Conservation (phyloP, 2,329 filamentous ascomycete genomes). For the Cladosporium sp. region DNA sequence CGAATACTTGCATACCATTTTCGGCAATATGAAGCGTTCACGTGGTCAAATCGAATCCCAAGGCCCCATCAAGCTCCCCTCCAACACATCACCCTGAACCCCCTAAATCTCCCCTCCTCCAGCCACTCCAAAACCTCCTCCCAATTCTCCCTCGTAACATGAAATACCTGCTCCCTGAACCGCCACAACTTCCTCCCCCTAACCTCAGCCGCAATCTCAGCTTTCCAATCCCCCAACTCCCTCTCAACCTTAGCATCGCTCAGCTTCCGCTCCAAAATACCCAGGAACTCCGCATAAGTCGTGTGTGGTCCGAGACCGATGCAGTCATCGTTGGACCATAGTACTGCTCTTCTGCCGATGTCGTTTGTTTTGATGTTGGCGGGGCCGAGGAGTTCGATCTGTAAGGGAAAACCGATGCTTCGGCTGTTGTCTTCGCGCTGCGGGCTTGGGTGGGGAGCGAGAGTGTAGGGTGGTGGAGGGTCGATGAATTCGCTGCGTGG, state of each 20-base stretch:
- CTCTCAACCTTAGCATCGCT: background rate
- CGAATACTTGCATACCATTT: background rate
- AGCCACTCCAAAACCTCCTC: background rate
- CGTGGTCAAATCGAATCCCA: background rate
- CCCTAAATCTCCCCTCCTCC: background rate
- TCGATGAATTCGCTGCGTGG: background rate
- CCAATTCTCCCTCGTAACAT: background rate
- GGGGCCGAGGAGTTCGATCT: background rate
- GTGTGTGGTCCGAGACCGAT: background rate
- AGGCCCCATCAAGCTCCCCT: background rate
- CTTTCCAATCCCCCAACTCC: background rate
- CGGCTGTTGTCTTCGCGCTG: background rate
- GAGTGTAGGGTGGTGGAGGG: background rate
- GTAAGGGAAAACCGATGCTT: background rate
- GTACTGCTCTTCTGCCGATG: background rate
- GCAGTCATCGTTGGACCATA: background rate
- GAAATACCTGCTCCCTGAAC: background rate
- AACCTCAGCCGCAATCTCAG: background rate
- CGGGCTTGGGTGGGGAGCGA: background rate
- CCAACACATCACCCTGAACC: background rate
- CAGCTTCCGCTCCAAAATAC: background rate
- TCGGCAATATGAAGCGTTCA: background rate
- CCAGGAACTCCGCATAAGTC: background rate
- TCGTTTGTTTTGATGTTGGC: background rate
- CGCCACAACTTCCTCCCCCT: background rate